Conservation (phyloP, 352 stramenopile genomes). For the Globisporangium iwayamae region DNA sequence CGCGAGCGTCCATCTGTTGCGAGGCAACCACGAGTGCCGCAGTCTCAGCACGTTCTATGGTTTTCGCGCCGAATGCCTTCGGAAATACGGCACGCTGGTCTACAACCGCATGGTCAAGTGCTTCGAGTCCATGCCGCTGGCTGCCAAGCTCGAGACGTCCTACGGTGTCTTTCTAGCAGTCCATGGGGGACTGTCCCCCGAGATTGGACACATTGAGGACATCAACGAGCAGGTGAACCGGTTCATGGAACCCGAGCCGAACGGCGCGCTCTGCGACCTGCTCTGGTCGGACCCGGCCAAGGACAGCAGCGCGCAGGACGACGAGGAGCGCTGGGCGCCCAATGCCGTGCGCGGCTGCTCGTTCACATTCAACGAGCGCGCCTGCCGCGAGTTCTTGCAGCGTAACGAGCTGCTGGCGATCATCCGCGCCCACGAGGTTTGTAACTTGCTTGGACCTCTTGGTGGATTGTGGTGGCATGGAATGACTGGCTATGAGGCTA, state of each 20-base stretch:
- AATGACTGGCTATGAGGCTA: neutral
- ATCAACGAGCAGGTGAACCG: conserved; percentile 73
- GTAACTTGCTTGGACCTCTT: neutral
- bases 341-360: conserved; percentile 75
- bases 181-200: conserved; percentile 71
- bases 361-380: conserved; percentile 75
- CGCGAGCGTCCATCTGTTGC: conserved; percentile 97
- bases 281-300: conserved; percentile 99
- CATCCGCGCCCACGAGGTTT: conserved; percentile 73
- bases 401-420: conserved; percentile 67
- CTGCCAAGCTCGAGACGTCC: conserved; percentile 54
- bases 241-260: conserved; percentile 76
- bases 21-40: conserved; percentile 98
- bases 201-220: conserved; percentile 65
- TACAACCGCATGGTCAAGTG: conserved; percentile 85
- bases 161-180: conserved; percentile 65
- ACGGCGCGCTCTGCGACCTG: conserved; percentile 97
- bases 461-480: neutral
- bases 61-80: conserved; percentile 98
- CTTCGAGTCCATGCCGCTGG: conserved; percentile 79
- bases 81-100: conserved; percentile 70
- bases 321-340: conserved; percentile 41
- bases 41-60: conserved; percentile 99
- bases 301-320: conserved; percentile 29
- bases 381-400: conserved; percentile 60